Base-by-base conservation (phyloP, 2,329 filamentous ascomycete species). In the Fusarium aywerte region DNA sequence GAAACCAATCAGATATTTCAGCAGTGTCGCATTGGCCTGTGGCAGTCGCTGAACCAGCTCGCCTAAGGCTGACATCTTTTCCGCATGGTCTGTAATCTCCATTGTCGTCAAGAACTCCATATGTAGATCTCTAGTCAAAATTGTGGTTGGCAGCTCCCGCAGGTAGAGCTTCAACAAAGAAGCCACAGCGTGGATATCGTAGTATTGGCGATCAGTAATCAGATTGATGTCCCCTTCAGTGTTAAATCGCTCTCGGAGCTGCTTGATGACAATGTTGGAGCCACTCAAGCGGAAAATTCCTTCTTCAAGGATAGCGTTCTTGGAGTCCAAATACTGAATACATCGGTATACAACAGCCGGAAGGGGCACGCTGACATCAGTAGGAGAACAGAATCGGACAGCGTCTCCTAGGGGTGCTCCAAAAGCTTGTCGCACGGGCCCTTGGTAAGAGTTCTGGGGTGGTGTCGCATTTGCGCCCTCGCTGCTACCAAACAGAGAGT, bases 221-320 rank as follows among this genome's bases (percentile, higher is more conserved):
- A 99, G 84, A 76, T 97, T 93, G 68, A 99, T 87, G 75, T 99
- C 96, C 43, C 94, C 91, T 81, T 99, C 94, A 5, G 80, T 89
- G 78, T 99, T 97, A 82, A 99, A 99, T 4, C 94, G 90, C 76
- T 98, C 95, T 63, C 92, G 91, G 40, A 99, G 85, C 58, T 89
- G 89, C 78, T 95, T 97, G 80, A 99, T 97, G 48, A 97, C 90
- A 54, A 96, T 87, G 75, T 97, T 98, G 1, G 95, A 98, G n/a
- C 96, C 96, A 77, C 94, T 98, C 39, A 99, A 84, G 50, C 96
- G 89, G 84, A 99, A 99, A 39, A 99, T 97, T 40, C 96, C 96
- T 78, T 99, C 96, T 77, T 99, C 96, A 7, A 84, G 84, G 45
- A 90, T 85, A 12, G 94, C 96, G 65, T 92, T 88, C 80, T 94